Base-by-base conservation (phyloP, 345 rosid genomes). In the Syzygium aromaticum region DNA sequence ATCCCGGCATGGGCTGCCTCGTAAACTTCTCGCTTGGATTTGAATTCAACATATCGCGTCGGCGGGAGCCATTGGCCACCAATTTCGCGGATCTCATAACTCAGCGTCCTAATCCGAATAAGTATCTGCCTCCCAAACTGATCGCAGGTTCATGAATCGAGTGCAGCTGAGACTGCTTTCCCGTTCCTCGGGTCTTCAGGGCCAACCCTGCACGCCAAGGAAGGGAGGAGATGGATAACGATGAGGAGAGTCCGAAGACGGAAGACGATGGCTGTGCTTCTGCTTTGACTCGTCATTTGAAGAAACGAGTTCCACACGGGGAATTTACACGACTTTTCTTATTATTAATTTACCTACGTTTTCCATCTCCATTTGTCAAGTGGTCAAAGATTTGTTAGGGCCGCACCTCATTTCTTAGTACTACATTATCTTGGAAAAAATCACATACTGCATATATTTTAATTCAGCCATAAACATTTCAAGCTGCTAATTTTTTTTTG, bases 401-500 rank as follows among this genome's bases (percentile, higher is more conserved):
- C 21, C 49, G 80, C 5, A 38, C 80, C 11, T 38, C 80, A 22
- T 10, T 27, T 22, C 0, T 4, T 73, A 9, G 80, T 19, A 21
- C 27, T 21, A 19, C 25, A 0, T 73, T 6, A 10, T 73, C 7
- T 19, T 5, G 1, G 46, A 7, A 43, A 43, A 43, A 43, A 43
- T 5, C 1, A 43, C 46, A 6, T 43, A 43, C 46, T 3, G 46
- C 46, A 43, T 5, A 5, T 43, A 43, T 43, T 43, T 7, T 7
- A 6, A 43, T 43, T 43, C 7, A 1, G 6, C 6, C 1, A 43
- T 43, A 43, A 43, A 43, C 6, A 43, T 43, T 6, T 43, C 46
- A 43, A 43, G 1, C 1, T 6, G 46, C 1, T 1, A 1, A 43
- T 43, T 43, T 5, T 43, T 43, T 43, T 43, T 1, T 7, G 46